These are phyloP conservation scores for Hordeum marinum DNA, from an alignment of 176 grass and related monocot species.

Conservation along the genomic window DNA sequence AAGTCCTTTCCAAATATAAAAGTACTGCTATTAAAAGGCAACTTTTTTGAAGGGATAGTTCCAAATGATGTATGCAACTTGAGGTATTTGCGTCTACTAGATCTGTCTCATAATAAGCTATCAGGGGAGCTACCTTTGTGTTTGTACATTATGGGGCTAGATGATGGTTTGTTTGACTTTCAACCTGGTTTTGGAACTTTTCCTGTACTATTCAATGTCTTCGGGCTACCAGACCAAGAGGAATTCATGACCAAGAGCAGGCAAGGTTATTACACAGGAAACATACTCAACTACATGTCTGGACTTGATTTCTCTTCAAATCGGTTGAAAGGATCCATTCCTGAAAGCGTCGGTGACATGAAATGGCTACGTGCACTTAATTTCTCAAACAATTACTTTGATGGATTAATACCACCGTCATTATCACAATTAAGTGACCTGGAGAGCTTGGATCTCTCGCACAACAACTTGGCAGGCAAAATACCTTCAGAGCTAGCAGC, in stretches of 20 bases:
- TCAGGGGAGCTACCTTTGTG: conserved; percentile 23
- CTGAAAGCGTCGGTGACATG: conserved; percentile 20
- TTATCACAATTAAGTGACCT: not conserved
- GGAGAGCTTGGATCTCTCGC: conserved; percentile 24
- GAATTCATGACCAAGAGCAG: conserved; percentile 25
- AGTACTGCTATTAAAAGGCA: conserved; percentile 28
- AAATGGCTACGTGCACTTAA: conserved; percentile 20
- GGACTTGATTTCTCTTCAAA: conserved; percentile 23
- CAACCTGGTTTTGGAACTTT: not conserved
- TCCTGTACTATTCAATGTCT: not conserved
- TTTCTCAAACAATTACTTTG: conserved; percentile 22
- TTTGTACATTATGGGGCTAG: conserved; percentile 16
- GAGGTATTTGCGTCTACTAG: conserved; percentile 13
- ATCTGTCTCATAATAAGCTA: conserved; percentile 30
- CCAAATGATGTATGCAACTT: conserved; percentile 8
- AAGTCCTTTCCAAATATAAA: conserved; percentile 1
- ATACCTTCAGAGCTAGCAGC: conserved; percentile 21
- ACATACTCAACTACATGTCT: not conserved
- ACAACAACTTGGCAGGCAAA: conserved; percentile 12
- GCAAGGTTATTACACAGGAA: conserved; percentile 6
- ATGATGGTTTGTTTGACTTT: not conserved
- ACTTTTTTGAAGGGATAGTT: conserved; percentile 15
- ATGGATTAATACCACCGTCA: conserved; percentile 3
- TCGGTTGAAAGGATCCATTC: conserved; percentile 24
- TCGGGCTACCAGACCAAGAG: not conserved